These are phyloP conservation scores for Xylaria sp. DNA, from an alignment of 2,329 filamentous ascomycete species.

Conservation along the genomic window DNA sequence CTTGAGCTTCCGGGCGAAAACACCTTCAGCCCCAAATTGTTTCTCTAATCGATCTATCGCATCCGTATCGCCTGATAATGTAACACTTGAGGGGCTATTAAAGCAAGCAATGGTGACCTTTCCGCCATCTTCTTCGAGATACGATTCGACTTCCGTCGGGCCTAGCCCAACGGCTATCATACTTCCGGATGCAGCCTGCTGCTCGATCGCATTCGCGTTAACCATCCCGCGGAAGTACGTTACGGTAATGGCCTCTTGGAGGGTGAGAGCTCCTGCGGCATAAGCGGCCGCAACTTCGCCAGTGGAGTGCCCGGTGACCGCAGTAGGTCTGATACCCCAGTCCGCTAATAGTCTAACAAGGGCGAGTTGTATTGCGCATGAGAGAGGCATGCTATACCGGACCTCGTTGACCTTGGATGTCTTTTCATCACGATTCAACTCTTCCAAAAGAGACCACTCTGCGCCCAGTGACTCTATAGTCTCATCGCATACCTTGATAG, in stretches of 20 bases:
- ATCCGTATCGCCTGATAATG: conserved; percentile 13
- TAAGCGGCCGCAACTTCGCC: conserved; percentile 21
- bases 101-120: not conserved
- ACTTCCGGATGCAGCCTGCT: not conserved
- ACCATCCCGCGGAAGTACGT: conserved; percentile 33
- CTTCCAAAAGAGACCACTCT: too few species aligned
- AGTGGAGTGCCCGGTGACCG: conserved; percentile 15
- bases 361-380: not conserved
- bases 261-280: conserved; percentile 24
- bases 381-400: too few species aligned
- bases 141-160: not conserved
- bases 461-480: too few species aligned
- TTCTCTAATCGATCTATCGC: not conserved
- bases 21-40: not conserved
- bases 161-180: conserved; percentile 11
- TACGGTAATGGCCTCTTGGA: conserved; percentile 32
- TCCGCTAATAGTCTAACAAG: not conserved
- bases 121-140: not conserved
- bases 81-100: conserved; percentile 16
- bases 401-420: too few species aligned
- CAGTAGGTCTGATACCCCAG: conserved; percentile 1
- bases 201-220: not conserved
- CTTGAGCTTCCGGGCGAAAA: conserved; percentile 1
- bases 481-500: too few species aligned
- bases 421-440: conserved; percentile 12